phyloP scores from a whole-genome alignment of 306 rosid species.

The Quercus wislizeni region DNA sequence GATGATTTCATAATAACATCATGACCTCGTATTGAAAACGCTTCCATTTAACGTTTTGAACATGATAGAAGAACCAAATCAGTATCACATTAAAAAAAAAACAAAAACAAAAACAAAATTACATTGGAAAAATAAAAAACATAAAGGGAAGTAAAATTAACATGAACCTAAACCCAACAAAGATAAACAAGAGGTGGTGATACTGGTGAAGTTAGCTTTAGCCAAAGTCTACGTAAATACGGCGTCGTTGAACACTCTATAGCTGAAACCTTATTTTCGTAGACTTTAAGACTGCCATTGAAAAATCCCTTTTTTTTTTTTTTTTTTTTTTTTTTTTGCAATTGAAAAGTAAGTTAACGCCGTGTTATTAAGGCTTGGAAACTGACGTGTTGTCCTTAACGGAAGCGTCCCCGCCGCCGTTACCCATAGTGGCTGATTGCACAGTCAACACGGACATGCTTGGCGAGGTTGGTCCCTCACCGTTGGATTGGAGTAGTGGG shows the following conservation, averaged over 20 bases:
- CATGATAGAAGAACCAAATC: slow-evolving; percentile 5
- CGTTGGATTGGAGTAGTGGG: slow-evolving; percentile 41
- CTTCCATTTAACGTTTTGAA: not conserved
- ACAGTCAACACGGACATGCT: slow-evolving; percentile 78
- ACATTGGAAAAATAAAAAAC: not conserved
- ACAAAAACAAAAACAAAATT: not conserved
- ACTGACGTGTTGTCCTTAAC: slow-evolving; percentile 71
- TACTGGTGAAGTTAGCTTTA: slow-evolving; percentile 23
- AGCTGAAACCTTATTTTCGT: slow-evolving; percentile 43
- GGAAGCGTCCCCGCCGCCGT: slow-evolving; percentile 43
- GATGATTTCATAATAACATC: not conserved
- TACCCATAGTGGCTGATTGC: slow-evolving; percentile 55
- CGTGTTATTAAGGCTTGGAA: slow-evolving; percentile 57
- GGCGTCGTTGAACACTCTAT: slow-evolving; percentile 46
- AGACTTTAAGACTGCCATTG: slow-evolving; percentile 31
- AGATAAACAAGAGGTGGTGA: not conserved
- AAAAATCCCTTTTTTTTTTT: not conserved
- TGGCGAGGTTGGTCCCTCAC: slow-evolving; percentile 83
- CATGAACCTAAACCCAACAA: not conserved
- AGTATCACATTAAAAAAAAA: not conserved
- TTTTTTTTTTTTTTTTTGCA: not conserved
- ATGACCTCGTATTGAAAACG: slow-evolving; percentile 2
- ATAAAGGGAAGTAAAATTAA: not conserved
- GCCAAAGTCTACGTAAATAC: slow-evolving; percentile 59
- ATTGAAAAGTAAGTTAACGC: slow-evolving; percentile 25